Conservation (phyloP, 148 eudicot genomes). For the Rhododendron vialii region DNA sequence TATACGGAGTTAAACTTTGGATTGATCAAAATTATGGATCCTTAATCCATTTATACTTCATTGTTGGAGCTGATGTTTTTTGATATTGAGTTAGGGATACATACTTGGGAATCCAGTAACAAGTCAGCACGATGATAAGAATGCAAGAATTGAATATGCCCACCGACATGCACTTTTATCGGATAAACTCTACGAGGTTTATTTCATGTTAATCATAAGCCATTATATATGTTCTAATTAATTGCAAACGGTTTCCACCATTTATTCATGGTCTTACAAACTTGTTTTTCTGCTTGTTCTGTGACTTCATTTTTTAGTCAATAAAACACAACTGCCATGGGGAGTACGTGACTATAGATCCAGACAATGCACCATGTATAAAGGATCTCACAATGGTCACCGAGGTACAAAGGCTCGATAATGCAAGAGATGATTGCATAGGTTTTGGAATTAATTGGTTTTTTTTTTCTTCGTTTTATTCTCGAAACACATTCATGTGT, state of each 20-base stretch:
- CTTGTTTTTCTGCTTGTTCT: neutral
- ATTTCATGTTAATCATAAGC: neutral
- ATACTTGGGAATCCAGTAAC: constrained; percentile 15
- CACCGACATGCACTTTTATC: constrained; percentile 16
- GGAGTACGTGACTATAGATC: constrained; percentile 6
- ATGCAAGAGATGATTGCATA: no score
- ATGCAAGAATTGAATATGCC: constrained; percentile 7
- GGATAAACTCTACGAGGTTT: constrained; percentile 3
- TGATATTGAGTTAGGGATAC: constrained; percentile 3
- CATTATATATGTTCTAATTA: neutral
- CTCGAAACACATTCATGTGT: neutral
- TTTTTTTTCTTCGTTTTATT: neutral
- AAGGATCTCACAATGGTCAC: neutral
- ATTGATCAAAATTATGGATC: neutral
- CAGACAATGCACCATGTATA: constrained; percentile 12
- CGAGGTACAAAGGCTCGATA: neutral
- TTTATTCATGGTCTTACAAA: neutral
- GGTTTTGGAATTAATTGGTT: neutral
- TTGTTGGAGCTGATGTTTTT: neutral
- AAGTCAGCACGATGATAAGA: neutral
- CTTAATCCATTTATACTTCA: neutral
- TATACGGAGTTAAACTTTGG: neutral
- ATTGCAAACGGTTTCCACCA: neutral
- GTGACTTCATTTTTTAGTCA: constrained; percentile 12
- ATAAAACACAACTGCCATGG: constrained; percentile 14